Evolutionary conservation across 192 early-diverging fungal genomes (phyloP), one percentile per base, ranked within the genome.

Genomic region (Umbelopsis vinacea): DNA sequence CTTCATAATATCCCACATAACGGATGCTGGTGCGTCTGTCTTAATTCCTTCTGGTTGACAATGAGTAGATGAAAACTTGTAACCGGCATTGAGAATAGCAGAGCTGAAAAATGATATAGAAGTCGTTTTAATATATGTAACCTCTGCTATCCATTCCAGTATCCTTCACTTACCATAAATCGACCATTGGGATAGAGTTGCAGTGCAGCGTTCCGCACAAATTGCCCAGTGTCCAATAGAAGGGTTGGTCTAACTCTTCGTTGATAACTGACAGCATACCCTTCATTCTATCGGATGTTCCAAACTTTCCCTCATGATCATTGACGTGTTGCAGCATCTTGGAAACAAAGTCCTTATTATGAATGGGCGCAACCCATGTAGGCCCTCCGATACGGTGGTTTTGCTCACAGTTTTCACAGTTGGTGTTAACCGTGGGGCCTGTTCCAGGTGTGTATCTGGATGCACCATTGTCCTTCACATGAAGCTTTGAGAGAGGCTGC

Each of bases 1-100:
- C 43, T 94, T 83, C 81, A 99, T 87, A 26, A 98, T 80, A 78
- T 98, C 97, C 98, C 98, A 99, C 21, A 99, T 70, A 10, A 95
- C 90, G 8, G 79, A 67, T 19, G 88, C 71, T 26, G 95, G 95
- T 1, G 97, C 98, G 73, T 97, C 83, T 3, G 97, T 99, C 79
- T 99, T 99, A 75, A 99, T 85, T 2, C 93, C 89, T 29, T 84
- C 86, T 37, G 90, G 84, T 8, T 77, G 66, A 67, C 92, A 91
- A 82, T 99, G 98, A 11, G 94, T 91, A 21, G 89, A 84, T 9
- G 96, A 97, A 4, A 96, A 93, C 66, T 89, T 85, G 83, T 93
- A 98, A 9, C 94, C 95, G 33, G 90, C 88, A 75, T 98, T 93
- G n/a, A 97, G 86, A 35, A 99, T 72, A 4, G 96, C 98, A 22